Evolutionary conservation across 1,284 basidiomycete genomes (phyloP), one percentile per base, ranked within the genome.

Genomic region (Austropuccinia psidii): DNA sequence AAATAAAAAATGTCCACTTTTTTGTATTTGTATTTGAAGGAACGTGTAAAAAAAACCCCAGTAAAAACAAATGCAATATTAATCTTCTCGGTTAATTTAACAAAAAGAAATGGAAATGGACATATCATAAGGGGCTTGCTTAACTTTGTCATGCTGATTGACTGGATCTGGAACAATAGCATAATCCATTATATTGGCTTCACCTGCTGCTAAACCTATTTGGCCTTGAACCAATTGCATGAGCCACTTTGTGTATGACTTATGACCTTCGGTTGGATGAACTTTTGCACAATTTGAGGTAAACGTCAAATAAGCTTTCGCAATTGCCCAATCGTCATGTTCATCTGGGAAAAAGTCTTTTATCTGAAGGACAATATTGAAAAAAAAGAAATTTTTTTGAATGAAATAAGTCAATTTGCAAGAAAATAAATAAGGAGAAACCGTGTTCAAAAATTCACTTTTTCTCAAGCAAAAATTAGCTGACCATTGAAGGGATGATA

Each of bases 131-230:
- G 37, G 45, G 6, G 4, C 7, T 9, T n/a, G 11, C 0, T 33
- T 21, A 47, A 49, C 67, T 27, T 70, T 70, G 37, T 70, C 67
- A 21, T 70, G 67, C 50, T 70, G 67, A 43, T 70, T 70, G 19
- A 58, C 55, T 13, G 67, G 67, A 39, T 70, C 55, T n/a, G 67
- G 67, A 19, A 70, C 43, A 27, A 70, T 35, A 29, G 41, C 50
- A 47, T 70, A 70, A 50, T 70, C 67, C 67, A 70, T 70, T 11
- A 70, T 54, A n/a, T 58, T 70, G n/a, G 67, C 67, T 58, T 24
- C 52, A 31, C 67, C 67, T 35, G 67, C 67, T 27, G 43, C 19
- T n/a, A 70, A 37, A 31, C 67, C 67, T 1, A 70, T 55, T 37
- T 70, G 67, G 21, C 67, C 67, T 50, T 70, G 67, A 35, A 70